Percentiles rank a stretch among this genome's conserved stretches.
Conservation (phyloP, 2,329 filamentous ascomycete species). For the Tolypocladium ovalisporum region DNA sequence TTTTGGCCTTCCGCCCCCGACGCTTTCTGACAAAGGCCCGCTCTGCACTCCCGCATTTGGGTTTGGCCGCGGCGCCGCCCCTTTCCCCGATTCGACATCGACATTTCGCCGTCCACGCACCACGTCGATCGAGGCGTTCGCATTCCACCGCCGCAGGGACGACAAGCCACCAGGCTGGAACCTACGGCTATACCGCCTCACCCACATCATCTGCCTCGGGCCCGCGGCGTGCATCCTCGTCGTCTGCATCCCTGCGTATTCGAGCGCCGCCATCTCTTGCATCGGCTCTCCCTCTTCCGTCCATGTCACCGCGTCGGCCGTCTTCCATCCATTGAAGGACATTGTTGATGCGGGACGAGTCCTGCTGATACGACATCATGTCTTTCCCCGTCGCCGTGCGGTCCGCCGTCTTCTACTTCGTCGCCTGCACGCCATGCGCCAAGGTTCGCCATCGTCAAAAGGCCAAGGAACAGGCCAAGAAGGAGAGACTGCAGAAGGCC, state of each 20-base stretch:
- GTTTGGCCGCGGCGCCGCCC: neutral
- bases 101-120: neutral
- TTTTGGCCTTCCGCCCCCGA: neutral
- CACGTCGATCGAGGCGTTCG: neutral
- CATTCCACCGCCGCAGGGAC: neutral
- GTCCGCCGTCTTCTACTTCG: constrained; percentile 67
- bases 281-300: neutral
- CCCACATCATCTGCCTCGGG: neutral
- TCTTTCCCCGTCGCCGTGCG: constrained; percentile 51
- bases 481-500: constrained; percentile 54
- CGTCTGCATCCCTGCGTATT: neutral
- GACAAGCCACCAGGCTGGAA: neutral
- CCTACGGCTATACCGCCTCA: neutral
- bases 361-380: constrained; percentile 18
- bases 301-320: constrained; percentile 7
- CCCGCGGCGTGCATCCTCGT: neutral
- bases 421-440: constrained; percentile 70
- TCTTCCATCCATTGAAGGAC: constrained; percentile 3
- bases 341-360: neutral
- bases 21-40: neutral
- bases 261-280: neutral
- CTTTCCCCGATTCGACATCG: neutral
- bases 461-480: constrained; percentile 58
- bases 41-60: neutral
- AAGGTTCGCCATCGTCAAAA: constrained; percentile 59